phyloP scores from a whole-genome alignment of 768 basidiomycete genomes.

The Lactarius deliciosus region DNA sequence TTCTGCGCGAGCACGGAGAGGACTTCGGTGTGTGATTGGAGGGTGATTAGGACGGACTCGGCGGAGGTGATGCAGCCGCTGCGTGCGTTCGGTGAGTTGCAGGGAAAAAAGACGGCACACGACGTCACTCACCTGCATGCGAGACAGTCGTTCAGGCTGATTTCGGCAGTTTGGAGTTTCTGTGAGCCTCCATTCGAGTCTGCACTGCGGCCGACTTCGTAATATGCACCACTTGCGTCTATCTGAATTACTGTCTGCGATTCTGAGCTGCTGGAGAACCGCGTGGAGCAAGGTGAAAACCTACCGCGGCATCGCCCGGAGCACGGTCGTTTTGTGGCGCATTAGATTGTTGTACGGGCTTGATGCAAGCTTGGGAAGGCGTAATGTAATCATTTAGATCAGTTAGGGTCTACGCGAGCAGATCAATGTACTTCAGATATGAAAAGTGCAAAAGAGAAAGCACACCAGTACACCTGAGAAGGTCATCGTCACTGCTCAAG shows the following conservation, averaged over 20 bases:
- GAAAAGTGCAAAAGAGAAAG: neutral
- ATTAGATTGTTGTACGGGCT: constrained; percentile 72
- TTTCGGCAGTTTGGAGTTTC: constrained; percentile 91
- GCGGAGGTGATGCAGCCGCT: constrained; percentile 99
- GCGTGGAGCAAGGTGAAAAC: constrained; percentile 22
- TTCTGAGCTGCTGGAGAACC: constrained; percentile 31
- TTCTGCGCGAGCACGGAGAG: constrained; percentile 71
- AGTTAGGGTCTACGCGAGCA: constrained; percentile 65
- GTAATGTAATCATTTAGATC: constrained; percentile 98
- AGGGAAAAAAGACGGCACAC: neutral
- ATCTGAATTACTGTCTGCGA: constrained; percentile 89
- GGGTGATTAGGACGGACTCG: constrained; percentile 93
- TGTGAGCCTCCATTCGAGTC: constrained; percentile 36
- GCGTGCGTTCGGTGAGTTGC: neutral
- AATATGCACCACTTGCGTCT: constrained; percentile 82
- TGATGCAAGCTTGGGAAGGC: constrained; percentile 96
- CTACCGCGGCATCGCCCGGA: constrained; percentile 45
- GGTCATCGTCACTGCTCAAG: constrained; percentile 12
- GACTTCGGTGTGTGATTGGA: constrained; percentile 94
- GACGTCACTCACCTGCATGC: constrained; percentile 82
- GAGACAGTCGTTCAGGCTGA: constrained; percentile 95
- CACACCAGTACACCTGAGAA: constrained; percentile 26
- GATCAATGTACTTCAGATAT: neutral
- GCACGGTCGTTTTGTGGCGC: constrained; percentile 38
- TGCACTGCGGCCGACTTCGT: constrained; percentile 56